Conservation (phyloP, 2,329 filamentous ascomycete genomes). For the Parafenestella ontariensis region DNA sequence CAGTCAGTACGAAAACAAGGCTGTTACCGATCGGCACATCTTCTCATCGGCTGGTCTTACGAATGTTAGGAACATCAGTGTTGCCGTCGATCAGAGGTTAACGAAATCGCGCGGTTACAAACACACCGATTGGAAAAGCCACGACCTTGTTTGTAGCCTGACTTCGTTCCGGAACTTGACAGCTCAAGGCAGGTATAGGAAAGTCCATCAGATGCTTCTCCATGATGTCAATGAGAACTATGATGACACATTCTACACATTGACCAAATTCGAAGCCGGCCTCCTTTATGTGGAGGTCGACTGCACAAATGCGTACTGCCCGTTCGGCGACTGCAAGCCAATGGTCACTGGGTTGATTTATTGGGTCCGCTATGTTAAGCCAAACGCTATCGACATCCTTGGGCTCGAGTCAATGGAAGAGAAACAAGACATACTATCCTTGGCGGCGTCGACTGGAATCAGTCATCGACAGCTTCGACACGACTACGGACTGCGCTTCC, state of each 20-base stretch:
- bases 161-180: not conserved
- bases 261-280: not conserved
- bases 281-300: conserved; percentile 14
- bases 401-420: not conserved
- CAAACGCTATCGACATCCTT: not conserved
- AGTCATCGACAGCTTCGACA: not conserved
- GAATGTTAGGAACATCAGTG: not conserved
- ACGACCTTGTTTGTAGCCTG: not conserved
- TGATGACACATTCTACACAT: not conserved
- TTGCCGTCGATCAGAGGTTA: not conserved
- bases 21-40: not conserved
- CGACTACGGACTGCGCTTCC: not conserved
- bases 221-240: not conserved
- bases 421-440: not conserved
- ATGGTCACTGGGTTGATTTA: not conserved
- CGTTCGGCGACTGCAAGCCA: conserved; percentile 5
- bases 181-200: not conserved
- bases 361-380: not conserved
- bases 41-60: conserved; percentile 5
- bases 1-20: not conserved
- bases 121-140: not conserved
- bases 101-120: not conserved
- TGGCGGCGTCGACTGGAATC: not conserved
- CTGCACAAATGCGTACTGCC: conserved; percentile 17
- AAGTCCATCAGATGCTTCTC: not conserved